Percentiles rank a stretch among this genome's conserved stretches.
Conservation (phyloP, 768 basidiomycete genomes). For the Sutorius australiensis region DNA sequence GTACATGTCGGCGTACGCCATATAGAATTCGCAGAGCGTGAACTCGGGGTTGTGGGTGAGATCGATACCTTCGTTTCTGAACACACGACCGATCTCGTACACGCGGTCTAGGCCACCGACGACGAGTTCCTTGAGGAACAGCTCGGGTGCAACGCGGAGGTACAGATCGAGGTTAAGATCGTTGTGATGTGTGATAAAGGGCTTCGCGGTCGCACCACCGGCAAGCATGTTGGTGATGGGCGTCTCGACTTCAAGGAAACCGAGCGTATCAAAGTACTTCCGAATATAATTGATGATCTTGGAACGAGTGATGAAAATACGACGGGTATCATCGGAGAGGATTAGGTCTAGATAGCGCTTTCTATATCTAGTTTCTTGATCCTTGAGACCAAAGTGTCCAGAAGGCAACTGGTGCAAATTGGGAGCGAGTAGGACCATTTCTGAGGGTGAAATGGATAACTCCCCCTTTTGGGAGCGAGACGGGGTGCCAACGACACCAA, state of each 20-base stretch:
- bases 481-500: slow-evolving; percentile 87
- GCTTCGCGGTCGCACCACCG: slow-evolving; percentile 97
- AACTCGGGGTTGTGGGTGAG: slow-evolving; percentile 99
- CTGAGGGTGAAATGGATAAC: slow-evolving; percentile 78
- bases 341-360: slow-evolving; percentile 99
- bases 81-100: slow-evolving; percentile 97
- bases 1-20: slow-evolving; percentile 99
- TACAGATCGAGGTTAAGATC: slow-evolving; percentile 95
- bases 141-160: slow-evolving; percentile 95
- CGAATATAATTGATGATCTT: slow-evolving; percentile 91
- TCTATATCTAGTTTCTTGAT: slow-evolving; percentile 95
- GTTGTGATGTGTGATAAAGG: slow-evolving; percentile 98
- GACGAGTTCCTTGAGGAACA: slow-evolving; percentile 96
- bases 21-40: slow-evolving; percentile 99
- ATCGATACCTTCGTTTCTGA: slow-evolving; percentile 98
- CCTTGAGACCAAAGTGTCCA: slow-evolving; percentile 89
- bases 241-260: slow-evolving; percentile 98
- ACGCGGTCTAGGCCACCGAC: slow-evolving; percentile 98
- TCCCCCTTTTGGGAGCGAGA: slow-evolving; percentile 95
- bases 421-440: slow-evolving; percentile 87
- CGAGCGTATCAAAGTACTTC: slow-evolving; percentile 82
- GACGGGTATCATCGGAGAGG: slow-evolving; percentile 84
- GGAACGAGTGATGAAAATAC: slow-evolving; percentile 86
- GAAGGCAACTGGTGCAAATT: slow-evolving; percentile 96
- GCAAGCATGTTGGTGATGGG: slow-evolving; percentile 97